Evolutionary conservation across 495 filamentous ascomycete genomes (phyloP).

Genomic region (Evansstolkia leycettana): DNA sequence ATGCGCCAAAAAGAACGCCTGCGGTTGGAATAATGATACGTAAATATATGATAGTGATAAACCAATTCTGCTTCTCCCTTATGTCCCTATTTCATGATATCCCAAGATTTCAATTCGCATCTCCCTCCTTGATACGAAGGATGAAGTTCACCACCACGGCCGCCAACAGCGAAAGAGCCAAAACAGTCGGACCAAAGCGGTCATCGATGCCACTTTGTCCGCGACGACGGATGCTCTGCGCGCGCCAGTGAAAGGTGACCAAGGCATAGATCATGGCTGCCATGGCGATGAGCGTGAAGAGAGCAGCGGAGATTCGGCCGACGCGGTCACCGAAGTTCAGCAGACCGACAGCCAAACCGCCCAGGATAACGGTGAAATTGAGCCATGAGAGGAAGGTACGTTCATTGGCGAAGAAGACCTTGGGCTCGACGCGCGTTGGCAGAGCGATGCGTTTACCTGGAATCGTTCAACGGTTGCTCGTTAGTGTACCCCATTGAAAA

Average conservation of each 20-base stretch:
- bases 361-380: conserved; percentile 97
- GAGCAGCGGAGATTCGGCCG: conserved; percentile 78
- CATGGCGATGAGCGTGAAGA: conserved; percentile 95
- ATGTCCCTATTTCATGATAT: too few species aligned
- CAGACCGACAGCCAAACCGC: conserved; percentile 87
- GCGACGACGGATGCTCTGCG: conserved; percentile 78
- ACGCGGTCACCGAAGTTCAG: conserved; percentile 95
- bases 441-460: conserved; percentile 95
- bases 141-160: conserved; percentile 93
- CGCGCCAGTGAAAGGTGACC: conserved; percentile 92
- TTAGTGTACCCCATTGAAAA: neutral
- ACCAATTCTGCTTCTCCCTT: too few species aligned
- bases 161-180: conserved; percentile 71
- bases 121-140: conserved; percentile 54
- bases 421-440: conserved; percentile 94
- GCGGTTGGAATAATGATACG: too few species aligned
- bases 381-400: conserved; percentile 98
- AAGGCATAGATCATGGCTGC: conserved; percentile 91
- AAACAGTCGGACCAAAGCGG: conserved; percentile 77
- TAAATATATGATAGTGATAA: too few species aligned
- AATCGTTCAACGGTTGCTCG: neutral
- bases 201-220: conserved; percentile 96
- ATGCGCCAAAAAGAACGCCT: too few species aligned
- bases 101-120: neutral
- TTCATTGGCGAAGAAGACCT: conserved; percentile 99